A percentile compares a stretch with the other conserved stretches of the same genome.
Conservation (phyloP, 2,329 filamentous ascomycete species). For the Orbilia quercus region DNA sequence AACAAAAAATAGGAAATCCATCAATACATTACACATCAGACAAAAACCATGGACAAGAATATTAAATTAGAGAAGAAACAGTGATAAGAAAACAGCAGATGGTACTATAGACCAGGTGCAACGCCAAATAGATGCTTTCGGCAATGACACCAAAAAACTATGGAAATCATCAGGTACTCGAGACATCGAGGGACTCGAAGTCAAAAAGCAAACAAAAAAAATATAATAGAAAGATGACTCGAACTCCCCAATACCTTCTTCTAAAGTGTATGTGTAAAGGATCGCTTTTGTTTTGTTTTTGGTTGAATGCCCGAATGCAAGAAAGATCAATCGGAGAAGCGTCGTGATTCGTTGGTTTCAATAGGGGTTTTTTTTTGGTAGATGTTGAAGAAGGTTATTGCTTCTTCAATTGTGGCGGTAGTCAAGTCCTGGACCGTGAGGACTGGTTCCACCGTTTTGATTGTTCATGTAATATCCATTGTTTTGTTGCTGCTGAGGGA, state of each 20-base stretch:
- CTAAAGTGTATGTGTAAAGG: conserved; percentile 55
- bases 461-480: conserved; percentile 52
- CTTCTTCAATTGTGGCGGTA: conserved; percentile 35
- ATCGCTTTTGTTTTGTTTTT: conserved; percentile 49
- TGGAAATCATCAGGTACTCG: conserved; percentile 36
- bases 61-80: conserved; percentile 49
- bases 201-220: conserved; percentile 11
- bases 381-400: neutral
- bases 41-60: conserved; percentile 37
- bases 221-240: conserved; percentile 24
- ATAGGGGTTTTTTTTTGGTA: conserved; percentile 3
- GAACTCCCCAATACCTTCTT: conserved; percentile 56
- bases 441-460: conserved; percentile 49
- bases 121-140: conserved; percentile 49
- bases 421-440: conserved; percentile 47
- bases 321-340: conserved; percentile 23
- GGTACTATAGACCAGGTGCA: conserved; percentile 30
- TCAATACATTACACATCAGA: conserved; percentile 16
- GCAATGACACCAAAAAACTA: conserved; percentile 42
- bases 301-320: conserved; percentile 21
- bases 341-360: conserved; percentile 27
- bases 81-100: conserved; percentile 22
- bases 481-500: conserved; percentile 55
- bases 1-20: conserved; percentile 4
- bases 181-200: conserved; percentile 32